Evolutionary conservation across 768 basidiomycete genomes (phyloP), one percentile per base, ranked within the genome.

Genomic region (Tulasnella sp.): DNA sequence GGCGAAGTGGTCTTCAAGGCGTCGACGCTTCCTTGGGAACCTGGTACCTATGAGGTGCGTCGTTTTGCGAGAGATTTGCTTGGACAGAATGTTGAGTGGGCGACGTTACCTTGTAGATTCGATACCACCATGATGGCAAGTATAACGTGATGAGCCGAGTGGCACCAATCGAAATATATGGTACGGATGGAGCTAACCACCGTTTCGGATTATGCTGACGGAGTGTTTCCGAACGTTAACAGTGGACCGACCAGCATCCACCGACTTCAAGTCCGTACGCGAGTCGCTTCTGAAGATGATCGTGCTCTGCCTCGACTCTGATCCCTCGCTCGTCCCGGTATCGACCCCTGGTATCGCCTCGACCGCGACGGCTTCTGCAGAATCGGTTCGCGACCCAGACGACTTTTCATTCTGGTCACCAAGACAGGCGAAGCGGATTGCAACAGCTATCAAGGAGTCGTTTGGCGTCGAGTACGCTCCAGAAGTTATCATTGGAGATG

Each of bases 51-150:
- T 83, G 98, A 99, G 87, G 90, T 94, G 81, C 85, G 84, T 18
- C 10, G 72, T n/a, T 26, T 61, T 40, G 5, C 23, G 0, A 16
- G 70, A 0, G 1, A 29, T 23, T 7, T 20, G 40, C 71, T 32
- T 15, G 18, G 39, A 40, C 55, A 5, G 46, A 26, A 26, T 20
- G 1, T 2, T 3, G 75, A 79, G 32, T 44, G 9, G 37, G 16
- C 40, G 32, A 70, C 15, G 46, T 46, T 77, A 4, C 35, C 72
- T 37, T 79, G 4, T 44, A 93, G 92, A 86, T 92, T 79, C 91
- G 95, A 3, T 96, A 96, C 83, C 98, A 99, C 82, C 96, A 98
- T 82, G 95, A 98, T 83, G 96, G 95, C 71, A 98, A 96, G 84
- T 93, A 99, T 85, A 98, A 96, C 84, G 98, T 99, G 77, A 92